Evolutionary conservation across 2,329 filamentous ascomycete species (phyloP).

Genomic region (Aaosphaeria arxii): DNA sequence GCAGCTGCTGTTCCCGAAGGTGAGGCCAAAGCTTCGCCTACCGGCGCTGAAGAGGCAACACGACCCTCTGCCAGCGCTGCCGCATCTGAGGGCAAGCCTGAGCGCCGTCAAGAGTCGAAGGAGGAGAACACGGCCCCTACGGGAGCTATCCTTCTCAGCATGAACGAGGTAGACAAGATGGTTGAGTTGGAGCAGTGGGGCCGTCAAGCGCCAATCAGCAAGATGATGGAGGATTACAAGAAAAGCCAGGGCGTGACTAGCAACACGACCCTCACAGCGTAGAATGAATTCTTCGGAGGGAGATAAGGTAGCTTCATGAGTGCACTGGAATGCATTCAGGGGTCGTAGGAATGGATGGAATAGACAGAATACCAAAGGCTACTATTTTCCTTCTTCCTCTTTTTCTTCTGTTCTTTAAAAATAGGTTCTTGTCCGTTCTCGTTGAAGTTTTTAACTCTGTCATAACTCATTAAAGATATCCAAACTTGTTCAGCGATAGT

Average conservation of each 20-base stretch:
- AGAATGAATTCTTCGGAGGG: too few species aligned
- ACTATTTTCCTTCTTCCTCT: too few species aligned
- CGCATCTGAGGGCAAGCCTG: slow-evolving; percentile 4
- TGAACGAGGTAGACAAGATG: slow-evolving; percentile 35
- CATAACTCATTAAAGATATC: too few species aligned
- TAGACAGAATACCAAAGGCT: too few species aligned
- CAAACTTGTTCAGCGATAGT: too few species aligned
- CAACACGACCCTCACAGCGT: not conserved
- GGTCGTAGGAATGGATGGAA: too few species aligned
- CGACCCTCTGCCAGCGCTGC: slow-evolving; percentile 9
- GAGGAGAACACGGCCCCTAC: slow-evolving; percentile 11
- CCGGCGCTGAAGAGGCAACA: not conserved
- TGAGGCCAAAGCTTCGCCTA: not conserved
- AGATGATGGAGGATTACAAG: slow-evolving; percentile 33
- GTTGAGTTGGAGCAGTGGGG: slow-evolving; percentile 21
- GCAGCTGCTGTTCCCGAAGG: not conserved
- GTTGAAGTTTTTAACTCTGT: too few species aligned
- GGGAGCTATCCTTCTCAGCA: slow-evolving; percentile 30
- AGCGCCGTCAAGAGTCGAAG: slow-evolving; percentile 17
- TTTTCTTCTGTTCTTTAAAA: too few species aligned
- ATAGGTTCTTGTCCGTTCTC: too few species aligned
- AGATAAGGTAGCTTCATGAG: too few species aligned
- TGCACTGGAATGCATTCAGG: too few species aligned
- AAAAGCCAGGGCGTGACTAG: not conserved
- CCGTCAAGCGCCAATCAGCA: slow-evolving; percentile 25